Conservation (phyloP, 768 basidiomycete genomes). For the Phanerochaete sordida region DNA sequence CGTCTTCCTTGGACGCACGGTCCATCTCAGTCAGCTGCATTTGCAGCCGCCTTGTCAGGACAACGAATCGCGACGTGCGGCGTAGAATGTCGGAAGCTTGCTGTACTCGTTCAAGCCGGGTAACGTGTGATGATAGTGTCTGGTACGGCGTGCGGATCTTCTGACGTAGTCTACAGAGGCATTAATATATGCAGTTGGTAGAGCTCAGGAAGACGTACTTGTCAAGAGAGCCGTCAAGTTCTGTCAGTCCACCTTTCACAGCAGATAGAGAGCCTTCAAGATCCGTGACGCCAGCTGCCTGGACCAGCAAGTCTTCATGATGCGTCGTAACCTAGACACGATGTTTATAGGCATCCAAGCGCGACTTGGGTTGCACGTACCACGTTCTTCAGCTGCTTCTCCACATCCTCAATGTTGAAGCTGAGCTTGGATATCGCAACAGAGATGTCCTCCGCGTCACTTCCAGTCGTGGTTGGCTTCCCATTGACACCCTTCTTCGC, state of each 20-base stretch:
- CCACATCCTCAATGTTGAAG: constrained; percentile 86
- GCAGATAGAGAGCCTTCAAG: constrained; percentile 66
- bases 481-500: constrained; percentile 41
- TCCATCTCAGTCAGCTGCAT: constrained; percentile 77
- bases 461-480: constrained; percentile 22
- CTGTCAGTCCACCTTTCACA: constrained; percentile 66
- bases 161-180: constrained; percentile 58
- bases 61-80: constrained; percentile 79
- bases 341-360: neutral
- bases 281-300: constrained; percentile 72
- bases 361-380: constrained; percentile 38
- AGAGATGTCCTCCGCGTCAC: constrained; percentile 72
- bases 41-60: constrained; percentile 79
- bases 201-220: constrained; percentile 46
- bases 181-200: neutral
- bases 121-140: constrained; percentile 66
- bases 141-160: constrained; percentile 88
- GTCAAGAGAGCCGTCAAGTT: constrained; percentile 73
- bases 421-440: constrained; percentile 86
- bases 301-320: constrained; percentile 77
- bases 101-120: constrained; percentile 73
- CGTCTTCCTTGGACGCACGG: constrained; percentile 16
- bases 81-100: constrained; percentile 83
- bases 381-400: constrained; percentile 82
- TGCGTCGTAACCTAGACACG: constrained; percentile 67